These are phyloP conservation scores for Leishmania turanica DNA, from an alignment of 208 protist species.

Conservation along the genomic window DNA sequence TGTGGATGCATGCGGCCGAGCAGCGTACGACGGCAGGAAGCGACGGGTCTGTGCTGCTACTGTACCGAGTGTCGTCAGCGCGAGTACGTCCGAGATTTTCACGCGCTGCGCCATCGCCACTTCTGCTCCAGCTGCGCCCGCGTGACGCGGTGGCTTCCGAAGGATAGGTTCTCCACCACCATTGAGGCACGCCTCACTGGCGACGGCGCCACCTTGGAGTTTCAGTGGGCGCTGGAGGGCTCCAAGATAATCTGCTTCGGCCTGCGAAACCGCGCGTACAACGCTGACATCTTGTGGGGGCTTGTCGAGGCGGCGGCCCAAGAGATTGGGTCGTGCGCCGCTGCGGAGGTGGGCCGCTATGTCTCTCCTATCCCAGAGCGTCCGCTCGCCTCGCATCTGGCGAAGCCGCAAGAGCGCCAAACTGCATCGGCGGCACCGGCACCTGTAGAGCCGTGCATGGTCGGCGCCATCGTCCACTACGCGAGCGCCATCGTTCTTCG, in stretches of 20 bases:
- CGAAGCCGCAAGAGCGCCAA: not conserved
- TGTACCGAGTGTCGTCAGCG: constrained; percentile 51
- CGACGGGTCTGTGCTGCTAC: constrained; percentile 7
- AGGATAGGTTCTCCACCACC: constrained; percentile 44
- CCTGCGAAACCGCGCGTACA: constrained; percentile 50
- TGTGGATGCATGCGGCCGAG: constrained; percentile 62
- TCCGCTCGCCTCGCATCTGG: constrained; percentile 16
- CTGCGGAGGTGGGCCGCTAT: constrained; percentile 40
- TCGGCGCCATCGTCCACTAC: constrained; percentile 77
- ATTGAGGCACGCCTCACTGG: constrained; percentile 58
- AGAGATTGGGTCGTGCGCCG: constrained; percentile 18
- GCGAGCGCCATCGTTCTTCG: constrained; percentile 70
- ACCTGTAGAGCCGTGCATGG: constrained; percentile 29
- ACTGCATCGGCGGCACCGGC: not conserved
- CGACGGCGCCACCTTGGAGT: constrained; percentile 61
- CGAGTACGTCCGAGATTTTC: constrained; percentile 51
- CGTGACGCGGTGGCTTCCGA: constrained; percentile 69
- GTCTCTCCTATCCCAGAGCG: constrained; percentile 36
- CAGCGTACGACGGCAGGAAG: constrained; percentile 26
- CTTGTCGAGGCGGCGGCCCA: constrained; percentile 32
- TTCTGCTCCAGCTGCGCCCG: constrained; percentile 54
- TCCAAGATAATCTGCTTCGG: constrained; percentile 25
- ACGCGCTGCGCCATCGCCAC: constrained; percentile 39
- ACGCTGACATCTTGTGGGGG: constrained; percentile 38
- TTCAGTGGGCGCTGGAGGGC: constrained; percentile 51